A percentile compares a stretch with the other conserved stretches of the same genome.
Evolutionary conservation across 495 filamentous ascomycete genomes (phyloP).

Genomic region (Parmelia sp.): DNA sequence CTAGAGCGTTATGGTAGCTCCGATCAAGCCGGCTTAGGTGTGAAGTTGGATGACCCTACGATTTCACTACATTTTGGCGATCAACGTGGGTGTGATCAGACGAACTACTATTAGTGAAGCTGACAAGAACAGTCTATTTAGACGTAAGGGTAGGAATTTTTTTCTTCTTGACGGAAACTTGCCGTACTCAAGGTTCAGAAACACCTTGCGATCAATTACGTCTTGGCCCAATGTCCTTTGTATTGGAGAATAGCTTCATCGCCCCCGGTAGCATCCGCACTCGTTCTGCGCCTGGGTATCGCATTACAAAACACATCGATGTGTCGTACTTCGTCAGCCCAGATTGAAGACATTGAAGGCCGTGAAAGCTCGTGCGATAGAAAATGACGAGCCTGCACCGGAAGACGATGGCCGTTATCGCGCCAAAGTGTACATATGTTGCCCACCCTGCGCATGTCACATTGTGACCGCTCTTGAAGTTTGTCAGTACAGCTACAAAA

Average conservation of each 20-base stretch:
- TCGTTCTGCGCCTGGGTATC: not conserved
- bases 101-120: not conserved
- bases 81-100: not conserved
- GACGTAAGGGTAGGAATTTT: not conserved
- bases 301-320: not conserved
- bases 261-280: not conserved
- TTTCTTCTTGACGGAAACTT: conserved; percentile 13
- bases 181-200: conserved; percentile 2
- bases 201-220: conserved; percentile 1
- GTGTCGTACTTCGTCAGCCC: not conserved
- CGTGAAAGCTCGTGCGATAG: not conserved
- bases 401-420: not conserved
- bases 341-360: not conserved
- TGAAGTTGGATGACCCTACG: not conserved
- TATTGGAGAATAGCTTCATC: not conserved
- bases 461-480: conserved; percentile 6
- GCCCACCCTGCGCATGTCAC: conserved; percentile 10
- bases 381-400: not conserved
- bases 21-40: not conserved
- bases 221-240: not conserved
- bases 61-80: not conserved
- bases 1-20: not conserved
- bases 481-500: not conserved
- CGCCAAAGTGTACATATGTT: conserved; percentile 9
- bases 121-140: conserved; percentile 3